Evolutionary conservation across 371 early-diverging fungal genomes (phyloP).

Genomic region (Lichtheimia ramosa): DNA sequence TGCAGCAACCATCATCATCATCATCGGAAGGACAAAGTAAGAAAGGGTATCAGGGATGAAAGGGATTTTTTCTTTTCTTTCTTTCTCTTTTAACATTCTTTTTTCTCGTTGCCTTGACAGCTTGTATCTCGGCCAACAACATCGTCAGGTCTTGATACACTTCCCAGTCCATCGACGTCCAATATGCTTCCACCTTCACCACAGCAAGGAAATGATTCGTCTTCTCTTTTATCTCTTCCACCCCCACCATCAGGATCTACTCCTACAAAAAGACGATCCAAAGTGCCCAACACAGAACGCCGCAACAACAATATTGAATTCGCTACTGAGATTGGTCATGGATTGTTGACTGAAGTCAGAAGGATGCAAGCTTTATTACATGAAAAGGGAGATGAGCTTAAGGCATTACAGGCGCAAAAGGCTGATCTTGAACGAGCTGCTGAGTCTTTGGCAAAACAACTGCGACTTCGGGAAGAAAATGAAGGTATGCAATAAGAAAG

Average conservation of each 20-base stretch:
- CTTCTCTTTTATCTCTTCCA: conserved; percentile 41
- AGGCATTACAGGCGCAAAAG: conserved; percentile 63
- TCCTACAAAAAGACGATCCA: conserved; percentile 52
- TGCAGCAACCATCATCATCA: no score
- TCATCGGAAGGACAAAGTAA: conserved; percentile 24
- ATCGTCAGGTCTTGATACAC: conserved; percentile 40
- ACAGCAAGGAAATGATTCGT: conserved; percentile 28
- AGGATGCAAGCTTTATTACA: conserved; percentile 53
- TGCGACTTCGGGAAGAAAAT: conserved; percentile 60
- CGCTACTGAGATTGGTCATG: conserved; percentile 58
- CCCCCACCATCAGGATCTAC: conserved; percentile 48
- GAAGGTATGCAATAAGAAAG: conserved; percentile 46
- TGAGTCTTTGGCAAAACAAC: conserved; percentile 64
- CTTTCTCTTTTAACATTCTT: not conserved
- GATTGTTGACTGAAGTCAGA: conserved; percentile 48
- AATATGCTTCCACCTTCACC: conserved; percentile 30
- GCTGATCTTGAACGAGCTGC: conserved; percentile 64
- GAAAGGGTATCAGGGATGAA: not conserved
- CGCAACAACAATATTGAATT: conserved; percentile 56
- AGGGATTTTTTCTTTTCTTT: conserved; percentile 2
- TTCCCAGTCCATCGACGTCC: conserved; percentile 46
- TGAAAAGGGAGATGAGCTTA: conserved; percentile 66
- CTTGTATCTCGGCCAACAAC: conserved; percentile 5
- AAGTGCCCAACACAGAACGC: conserved; percentile 48
- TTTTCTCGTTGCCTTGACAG: conserved; percentile 23